Evolutionary conservation across 148 eudicot species (phyloP).

Genomic region (Nepenthes mirabilis): DNA sequence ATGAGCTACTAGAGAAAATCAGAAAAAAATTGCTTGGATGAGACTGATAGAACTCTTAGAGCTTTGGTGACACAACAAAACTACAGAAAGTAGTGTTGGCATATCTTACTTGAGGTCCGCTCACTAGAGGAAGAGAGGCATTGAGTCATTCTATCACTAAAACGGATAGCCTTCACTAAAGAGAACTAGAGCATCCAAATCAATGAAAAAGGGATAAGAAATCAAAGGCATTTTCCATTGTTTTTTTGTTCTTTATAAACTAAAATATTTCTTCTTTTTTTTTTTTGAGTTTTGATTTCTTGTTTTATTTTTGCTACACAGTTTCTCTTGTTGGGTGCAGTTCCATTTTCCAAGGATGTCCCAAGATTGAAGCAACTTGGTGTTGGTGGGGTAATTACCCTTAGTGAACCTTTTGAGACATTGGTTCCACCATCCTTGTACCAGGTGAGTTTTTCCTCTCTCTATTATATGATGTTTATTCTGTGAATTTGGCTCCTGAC

Average conservation of each 20-base stretch:
- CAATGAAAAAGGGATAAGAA: neutral
- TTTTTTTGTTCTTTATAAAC: neutral
- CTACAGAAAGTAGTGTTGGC: no score
- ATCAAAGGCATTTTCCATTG: neutral
- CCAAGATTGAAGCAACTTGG: conserved; percentile 51
- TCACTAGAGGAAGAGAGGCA: no score
- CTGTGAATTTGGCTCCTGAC: neutral
- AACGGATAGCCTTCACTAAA: no score
- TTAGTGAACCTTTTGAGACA: conserved; percentile 74
- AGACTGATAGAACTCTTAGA: no score
- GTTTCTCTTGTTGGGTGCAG: conserved; percentile 63
- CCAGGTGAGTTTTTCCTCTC: conserved; percentile 25
- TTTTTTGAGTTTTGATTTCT: neutral
- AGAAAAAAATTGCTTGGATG: no score
- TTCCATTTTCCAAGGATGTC: conserved; percentile 68
- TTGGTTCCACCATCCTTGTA: conserved; percentile 57
- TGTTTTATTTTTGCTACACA: conserved; percentile 7
- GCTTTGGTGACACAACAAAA: no score
- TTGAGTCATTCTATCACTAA: no score
- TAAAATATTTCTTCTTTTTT: neutral
- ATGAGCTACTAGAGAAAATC: no score
- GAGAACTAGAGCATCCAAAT: no score
- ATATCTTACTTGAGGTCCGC: no score
- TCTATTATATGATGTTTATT: neutral
- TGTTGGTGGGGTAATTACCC: conserved; percentile 76